Evolutionary conservation across 2,329 filamentous ascomycete genomes (phyloP).

Genomic region (Cladobotryum protrusum): DNA sequence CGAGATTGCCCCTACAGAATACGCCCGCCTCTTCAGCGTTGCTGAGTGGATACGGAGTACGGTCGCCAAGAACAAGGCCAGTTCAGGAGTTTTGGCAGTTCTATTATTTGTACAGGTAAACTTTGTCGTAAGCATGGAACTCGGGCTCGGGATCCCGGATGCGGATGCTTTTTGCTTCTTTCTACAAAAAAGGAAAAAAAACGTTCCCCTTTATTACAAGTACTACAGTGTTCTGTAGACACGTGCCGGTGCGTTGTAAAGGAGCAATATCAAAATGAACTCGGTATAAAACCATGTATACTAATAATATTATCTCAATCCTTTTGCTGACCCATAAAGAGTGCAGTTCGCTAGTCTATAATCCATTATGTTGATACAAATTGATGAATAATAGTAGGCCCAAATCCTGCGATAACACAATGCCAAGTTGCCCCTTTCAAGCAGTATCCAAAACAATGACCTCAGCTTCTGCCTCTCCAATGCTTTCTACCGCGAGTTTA

Average conservation of each 20-base stretch:
- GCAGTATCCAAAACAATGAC: constrained; percentile 62
- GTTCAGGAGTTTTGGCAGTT: background rate
- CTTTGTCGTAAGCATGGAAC: constrained; percentile 3
- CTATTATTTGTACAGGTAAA: no score
- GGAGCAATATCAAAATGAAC: no score
- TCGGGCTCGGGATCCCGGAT: background rate
- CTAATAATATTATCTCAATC: no score
- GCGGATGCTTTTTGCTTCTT: background rate
- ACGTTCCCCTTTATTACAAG: no score
- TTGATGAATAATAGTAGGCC: background rate
- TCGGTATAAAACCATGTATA: no score
- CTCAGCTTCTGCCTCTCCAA: constrained; percentile 63
- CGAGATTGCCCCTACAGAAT: no score
- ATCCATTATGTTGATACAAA: background rate
- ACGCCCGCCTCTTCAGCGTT: no score
- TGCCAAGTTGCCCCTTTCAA: constrained; percentile 23
- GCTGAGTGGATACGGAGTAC: background rate
- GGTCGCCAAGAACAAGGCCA: background rate
- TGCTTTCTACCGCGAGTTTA: constrained; percentile 57
- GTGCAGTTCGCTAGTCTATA: no score
- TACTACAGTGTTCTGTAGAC: no score
- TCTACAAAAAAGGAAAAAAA: background rate
- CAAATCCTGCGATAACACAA: no score
- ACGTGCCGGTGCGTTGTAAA: no score
- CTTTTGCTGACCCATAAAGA: no score